These are phyloP conservation scores for Emmonsia crescens DNA, from an alignment of 2,329 filamentous ascomycete genomes.

Conservation along the genomic window DNA sequence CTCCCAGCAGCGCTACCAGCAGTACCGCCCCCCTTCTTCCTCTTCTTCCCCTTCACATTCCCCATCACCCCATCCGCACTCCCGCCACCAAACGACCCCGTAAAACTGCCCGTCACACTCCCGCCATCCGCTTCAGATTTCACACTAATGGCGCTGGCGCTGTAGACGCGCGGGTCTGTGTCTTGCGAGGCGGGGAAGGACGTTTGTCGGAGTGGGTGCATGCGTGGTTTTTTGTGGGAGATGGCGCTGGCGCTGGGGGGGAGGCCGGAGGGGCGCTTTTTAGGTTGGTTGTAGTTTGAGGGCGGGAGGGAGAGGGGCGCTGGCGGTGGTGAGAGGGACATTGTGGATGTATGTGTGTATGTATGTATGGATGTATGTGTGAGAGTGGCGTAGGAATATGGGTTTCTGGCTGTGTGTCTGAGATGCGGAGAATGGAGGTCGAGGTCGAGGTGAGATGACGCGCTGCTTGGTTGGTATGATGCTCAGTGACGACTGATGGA, in stretches of 20 bases:
- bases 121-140: slow-evolving; percentile 23
- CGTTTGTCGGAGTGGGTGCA: slow-evolving; percentile 39
- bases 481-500: too few relatives aligned
- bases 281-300: slow-evolving; percentile 11
- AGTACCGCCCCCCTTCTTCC: slow-evolving; percentile 23
- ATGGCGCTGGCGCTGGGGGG: slow-evolving; percentile 12
- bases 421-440: too few relatives aligned
- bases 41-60: slow-evolving; percentile 21
- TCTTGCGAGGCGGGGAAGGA: slow-evolving; percentile 33
- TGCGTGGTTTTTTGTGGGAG: slow-evolving; percentile 22
- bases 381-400: not conserved
- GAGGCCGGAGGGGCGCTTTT: slow-evolving; percentile 12
- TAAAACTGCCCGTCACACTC: slow-evolving; percentile 34
- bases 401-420: too few relatives aligned
- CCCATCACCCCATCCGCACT: slow-evolving; percentile 29
- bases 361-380: not conserved
- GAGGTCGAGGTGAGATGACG: not conserved
- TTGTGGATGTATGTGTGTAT: not conserved
- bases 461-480: not conserved
- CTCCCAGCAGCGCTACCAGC: slow-evolving; percentile 21
- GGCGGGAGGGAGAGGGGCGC: slow-evolving; percentile 10
- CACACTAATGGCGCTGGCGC: slow-evolving; percentile 10
- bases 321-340: slow-evolving; percentile 12
- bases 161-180: slow-evolving; percentile 20
- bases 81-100: slow-evolving; percentile 29